Conservation (phyloP, 192 early-diverging fungal genomes). For the Linnemannia hyalina region DNA sequence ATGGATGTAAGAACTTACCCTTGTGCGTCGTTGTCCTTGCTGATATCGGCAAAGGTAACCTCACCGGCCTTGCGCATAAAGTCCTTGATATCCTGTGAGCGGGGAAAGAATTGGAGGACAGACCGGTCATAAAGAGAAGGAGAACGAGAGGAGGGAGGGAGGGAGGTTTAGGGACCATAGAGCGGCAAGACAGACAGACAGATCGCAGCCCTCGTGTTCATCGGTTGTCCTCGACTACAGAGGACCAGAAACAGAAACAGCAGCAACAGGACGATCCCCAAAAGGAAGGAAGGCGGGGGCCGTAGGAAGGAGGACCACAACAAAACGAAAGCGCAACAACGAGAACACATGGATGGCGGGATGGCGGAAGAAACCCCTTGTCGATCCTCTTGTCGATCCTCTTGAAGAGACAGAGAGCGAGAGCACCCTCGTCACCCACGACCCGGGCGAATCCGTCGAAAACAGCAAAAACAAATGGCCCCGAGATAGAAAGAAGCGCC, state of each 20-base stretch:
- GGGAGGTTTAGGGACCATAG: slow-evolving; percentile 54
- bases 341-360: slow-evolving; percentile 3
- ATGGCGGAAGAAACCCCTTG: slow-evolving; percentile 6
- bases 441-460: background rate
- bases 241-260: background rate
- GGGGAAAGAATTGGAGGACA: slow-evolving; percentile 13
- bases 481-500: background rate
- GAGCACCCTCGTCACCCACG: background rate
- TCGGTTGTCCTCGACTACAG: background rate
- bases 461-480: background rate
- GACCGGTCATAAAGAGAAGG: slow-evolving; percentile 45
- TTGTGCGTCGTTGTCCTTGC: slow-evolving; percentile 83
- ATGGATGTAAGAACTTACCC: slow-evolving; percentile 67
- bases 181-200: slow-evolving; percentile 47
- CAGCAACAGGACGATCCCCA: slow-evolving; percentile 1
- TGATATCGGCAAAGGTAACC: slow-evolving; percentile 93
- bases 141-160: slow-evolving; percentile 38
- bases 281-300: background rate
- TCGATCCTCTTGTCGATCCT: slow-evolving; percentile 8
- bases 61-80: slow-evolving; percentile 95
- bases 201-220: background rate
- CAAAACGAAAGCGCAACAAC: slow-evolving; percentile 3
- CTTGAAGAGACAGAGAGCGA: background rate
- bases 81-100: slow-evolving; percentile 95
- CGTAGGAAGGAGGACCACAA: background rate